Conservation (phyloP, 306 rosid genomes). For the Malus sieversii region DNA sequence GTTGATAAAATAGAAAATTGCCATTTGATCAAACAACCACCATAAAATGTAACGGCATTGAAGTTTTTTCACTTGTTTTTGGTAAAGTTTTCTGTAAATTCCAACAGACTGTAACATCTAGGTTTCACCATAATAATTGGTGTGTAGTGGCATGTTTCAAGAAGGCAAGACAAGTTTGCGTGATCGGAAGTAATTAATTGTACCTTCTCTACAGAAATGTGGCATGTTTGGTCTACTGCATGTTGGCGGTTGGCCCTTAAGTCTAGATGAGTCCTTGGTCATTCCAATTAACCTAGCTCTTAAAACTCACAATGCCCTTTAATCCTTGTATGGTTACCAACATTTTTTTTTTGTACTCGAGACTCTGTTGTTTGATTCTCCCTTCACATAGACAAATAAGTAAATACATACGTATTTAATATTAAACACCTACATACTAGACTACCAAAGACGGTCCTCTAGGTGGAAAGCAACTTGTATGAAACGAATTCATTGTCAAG, state of each 20-base stretch:
- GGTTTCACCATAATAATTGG: background rate
- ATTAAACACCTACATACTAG: background rate
- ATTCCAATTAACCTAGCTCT: background rate
- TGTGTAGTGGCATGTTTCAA: background rate
- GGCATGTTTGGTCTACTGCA: background rate
- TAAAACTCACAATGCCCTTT: too few species aligned
- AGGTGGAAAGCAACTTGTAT: too few species aligned
- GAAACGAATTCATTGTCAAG: rapidly evolving
- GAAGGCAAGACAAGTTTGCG: background rate
- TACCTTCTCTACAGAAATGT: background rate
- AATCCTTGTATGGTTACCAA: too few species aligned
- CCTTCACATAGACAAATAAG: too few species aligned
- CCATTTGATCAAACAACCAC: background rate
- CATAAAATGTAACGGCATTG: background rate
- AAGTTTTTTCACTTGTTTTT: background rate
- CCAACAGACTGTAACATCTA: too few species aligned
- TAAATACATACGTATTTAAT: background rate
- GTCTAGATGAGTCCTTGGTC: background rate
- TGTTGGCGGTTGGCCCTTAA: background rate
- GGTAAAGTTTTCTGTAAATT: too few species aligned
- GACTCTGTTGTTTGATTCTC: too few species aligned
- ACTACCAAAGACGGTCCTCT: background rate
- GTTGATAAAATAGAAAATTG: background rate
- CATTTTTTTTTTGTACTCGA: too few species aligned
- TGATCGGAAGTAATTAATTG: background rate